These are phyloP conservation scores for Chamaecrista fasciculata DNA, from an alignment of 306 rosid species.

Conservation along the genomic window DNA sequence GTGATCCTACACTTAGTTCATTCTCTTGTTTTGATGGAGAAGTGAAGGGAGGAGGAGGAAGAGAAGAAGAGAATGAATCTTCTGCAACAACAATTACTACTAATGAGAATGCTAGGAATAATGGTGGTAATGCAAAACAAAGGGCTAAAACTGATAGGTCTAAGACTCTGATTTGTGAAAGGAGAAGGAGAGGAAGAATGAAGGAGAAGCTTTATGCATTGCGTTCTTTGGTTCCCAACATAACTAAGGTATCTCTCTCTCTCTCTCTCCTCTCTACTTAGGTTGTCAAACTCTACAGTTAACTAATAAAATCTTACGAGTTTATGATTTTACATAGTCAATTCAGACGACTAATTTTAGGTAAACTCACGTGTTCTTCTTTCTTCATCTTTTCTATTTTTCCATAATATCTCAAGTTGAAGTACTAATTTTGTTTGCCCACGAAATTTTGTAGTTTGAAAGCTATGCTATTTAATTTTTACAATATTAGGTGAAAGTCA, in stretches of 20 bases:
- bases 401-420: no score
- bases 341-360: no score
- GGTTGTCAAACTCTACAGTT: no score
- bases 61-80: conserved; percentile 42
- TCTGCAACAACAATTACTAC: conserved; percentile 38
- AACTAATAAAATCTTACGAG: no score
- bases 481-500: no score
- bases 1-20: conserved; percentile 44
- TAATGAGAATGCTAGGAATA: background rate
- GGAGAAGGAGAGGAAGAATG: conserved; percentile 77
- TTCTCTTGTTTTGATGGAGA: conserved; percentile 47
- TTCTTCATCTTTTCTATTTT: no score
- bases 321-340: no score
- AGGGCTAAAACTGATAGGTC: conserved; percentile 62
- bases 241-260: conserved; percentile 86
- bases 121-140: conserved; percentile 8
- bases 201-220: conserved; percentile 90
- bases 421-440: no score
- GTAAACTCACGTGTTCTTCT: no score
- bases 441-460: no score
- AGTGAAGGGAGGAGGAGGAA: conserved; percentile 32
- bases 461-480: no score
- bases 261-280: no score
- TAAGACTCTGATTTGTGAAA: conserved; percentile 74
- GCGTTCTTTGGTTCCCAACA: conserved; percentile 85